Evolutionary conservation across 2,329 filamentous ascomycete species (phyloP), one percentile per base, ranked within the genome.

Genomic region (Zalaria sp.): DNA sequence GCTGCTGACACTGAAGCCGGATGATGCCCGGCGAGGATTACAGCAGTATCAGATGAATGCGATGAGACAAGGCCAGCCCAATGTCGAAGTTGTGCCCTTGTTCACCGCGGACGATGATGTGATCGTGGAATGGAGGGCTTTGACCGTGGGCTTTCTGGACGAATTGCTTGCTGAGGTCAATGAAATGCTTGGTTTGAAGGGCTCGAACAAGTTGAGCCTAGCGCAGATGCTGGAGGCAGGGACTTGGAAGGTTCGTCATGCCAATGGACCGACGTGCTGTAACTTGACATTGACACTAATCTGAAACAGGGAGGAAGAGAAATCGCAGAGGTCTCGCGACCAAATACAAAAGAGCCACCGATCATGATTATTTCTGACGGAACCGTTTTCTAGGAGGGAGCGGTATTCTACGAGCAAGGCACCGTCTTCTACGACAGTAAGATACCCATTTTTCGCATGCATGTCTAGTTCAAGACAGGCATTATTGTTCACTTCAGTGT

Each of bases 341-440:
- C 91, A 25, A 96, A 95, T 56, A 96, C 91, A 40, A 94, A 91
- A 65, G 86, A 93, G 59, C 86, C 89, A 28, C 91, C 91, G 4
- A 96, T 98, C 57, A 79, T 95, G 65, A 95, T 96, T 53, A 75
- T 93, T 51, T 94, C 86, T 49, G 91, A 98, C 60, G 91, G 91
- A 47, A 96, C 91, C 25, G 85, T 98, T 50, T 96, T 98, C 60
- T 94, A 18, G 18, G 18, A 18, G 18, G 18, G 2, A 18, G 18
- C 18, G 18, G 18, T 18, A 18, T 18, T 18, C 18, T 18, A 18
- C 18, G 18, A 18, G 18, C 18, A 18, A 18, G 18, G 18, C 18
- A 18, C 18, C 18, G 18, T 18, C 18, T 18, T 18, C 18, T 18
- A 18, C 18, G 18, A 18, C 18, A 18, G 18, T 18, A 18, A 18